Base-by-base conservation (phyloP, 257 asterid species). In the Fraxinus cuspidata region DNA sequence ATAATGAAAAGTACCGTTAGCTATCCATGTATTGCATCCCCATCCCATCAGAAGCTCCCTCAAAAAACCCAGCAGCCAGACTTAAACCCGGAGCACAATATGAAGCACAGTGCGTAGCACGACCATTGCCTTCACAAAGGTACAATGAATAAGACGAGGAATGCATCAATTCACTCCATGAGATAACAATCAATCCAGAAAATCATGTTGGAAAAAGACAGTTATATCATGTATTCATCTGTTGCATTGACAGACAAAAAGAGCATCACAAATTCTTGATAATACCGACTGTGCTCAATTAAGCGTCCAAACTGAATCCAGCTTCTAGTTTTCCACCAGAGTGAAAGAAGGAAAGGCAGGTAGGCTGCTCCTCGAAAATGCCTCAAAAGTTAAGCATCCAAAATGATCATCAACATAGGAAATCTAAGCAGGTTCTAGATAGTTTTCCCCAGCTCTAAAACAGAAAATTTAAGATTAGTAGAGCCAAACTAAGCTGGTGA, bases 91-190 rank as follows among this genome's bases (percentile, higher is more conserved):
- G 47, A 58, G 85, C 86, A 69, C 72, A 66, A 77, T 77, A 72
- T 63, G 85, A 90, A 49, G 83, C 74, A 73, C 84, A 84, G 75
- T 79, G 79, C 19, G 82, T 68, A 75, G 78, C 85, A 71, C 80
- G 72, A 75, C 74, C 83, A 75, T 78, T 73, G 88, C 81, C 80
- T 74, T 77, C 83, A 73, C 65, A 78, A n/a, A 79, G 77, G 38
- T 78, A 73, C 63, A 67, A 60, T 72, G 83, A 84, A 76, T 70
- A 67, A 78, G 80, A 78, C 84, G 83, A 74, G 68, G 83, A 81
- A 83, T 71, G 66, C 84, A 88, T 86, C 71, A 83, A 79, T 65
- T 70, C 86, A n/a, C 81, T 71, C 79, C 56, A 82, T 81, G 51
- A 69, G 79, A 80, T 65, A 81, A 72, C 78, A 32, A 47, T 75